A percentile compares a stretch with the other conserved stretches of the same genome.
phyloP scores from a whole-genome alignment of 495 filamentous ascomycete species.

The Astrothelium subdiscretum region DNA sequence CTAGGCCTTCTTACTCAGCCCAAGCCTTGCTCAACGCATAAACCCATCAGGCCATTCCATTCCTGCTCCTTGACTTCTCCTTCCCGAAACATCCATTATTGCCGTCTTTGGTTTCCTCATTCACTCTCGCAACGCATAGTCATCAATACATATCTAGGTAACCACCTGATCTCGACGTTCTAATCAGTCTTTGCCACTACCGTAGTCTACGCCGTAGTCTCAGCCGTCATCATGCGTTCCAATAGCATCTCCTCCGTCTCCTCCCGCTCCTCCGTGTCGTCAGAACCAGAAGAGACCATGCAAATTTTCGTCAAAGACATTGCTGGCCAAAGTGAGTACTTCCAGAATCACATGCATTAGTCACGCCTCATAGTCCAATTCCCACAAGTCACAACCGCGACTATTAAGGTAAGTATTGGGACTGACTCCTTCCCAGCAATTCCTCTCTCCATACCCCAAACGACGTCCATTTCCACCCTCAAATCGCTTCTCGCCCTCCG shows the following conservation, averaged over 20 bases:
- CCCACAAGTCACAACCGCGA: not conserved
- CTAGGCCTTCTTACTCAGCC: constrained; percentile 1
- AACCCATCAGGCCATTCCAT: not conserved
- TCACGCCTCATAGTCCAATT: not conserved
- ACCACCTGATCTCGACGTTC: not conserved
- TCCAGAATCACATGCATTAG: not conserved
- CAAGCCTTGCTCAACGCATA: not conserved
- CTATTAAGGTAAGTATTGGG: not conserved
- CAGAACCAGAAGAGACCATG: constrained; percentile 29
- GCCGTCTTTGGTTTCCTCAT: not conserved
- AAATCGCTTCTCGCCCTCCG: constrained; percentile 35
- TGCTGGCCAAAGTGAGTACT: constrained; percentile 34
- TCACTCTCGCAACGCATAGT: not conserved
- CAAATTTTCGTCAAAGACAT: constrained; percentile 42
- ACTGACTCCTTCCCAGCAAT: constrained; percentile 27
- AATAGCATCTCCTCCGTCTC: constrained; percentile 28
- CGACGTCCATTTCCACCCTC: constrained; percentile 33
- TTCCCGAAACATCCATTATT: not conserved
- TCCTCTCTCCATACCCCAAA: constrained; percentile 31
- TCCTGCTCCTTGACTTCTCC: not conserved
- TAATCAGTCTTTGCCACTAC: not conserved
- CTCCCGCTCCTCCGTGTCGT: constrained; percentile 15
- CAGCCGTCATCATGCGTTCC: constrained; percentile 22
- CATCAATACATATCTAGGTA: not conserved
- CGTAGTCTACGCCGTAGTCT: not conserved